phyloP scores from a whole-genome alignment of 2,329 filamentous ascomycete genomes.

The Aotearoamyces nothofagi region DNA sequence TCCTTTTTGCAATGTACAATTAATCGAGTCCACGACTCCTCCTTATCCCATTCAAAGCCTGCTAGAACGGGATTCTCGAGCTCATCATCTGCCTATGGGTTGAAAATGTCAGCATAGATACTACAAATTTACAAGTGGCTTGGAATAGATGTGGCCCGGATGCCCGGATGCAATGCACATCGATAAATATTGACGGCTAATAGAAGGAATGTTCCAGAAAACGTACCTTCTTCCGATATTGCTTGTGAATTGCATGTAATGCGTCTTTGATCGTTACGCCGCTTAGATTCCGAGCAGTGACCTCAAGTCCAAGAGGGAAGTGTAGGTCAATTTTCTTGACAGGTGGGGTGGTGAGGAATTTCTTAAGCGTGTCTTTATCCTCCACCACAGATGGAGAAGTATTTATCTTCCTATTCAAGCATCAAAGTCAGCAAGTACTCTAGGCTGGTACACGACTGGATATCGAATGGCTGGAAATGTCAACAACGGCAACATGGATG shows the following conservation, averaged over 20 bases:
- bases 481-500: neutral
- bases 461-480: neutral
- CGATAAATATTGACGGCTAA: neutral
- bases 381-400: slow-evolving; percentile 64
- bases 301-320: slow-evolving; percentile 76
- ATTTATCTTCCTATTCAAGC: slow-evolving; percentile 85
- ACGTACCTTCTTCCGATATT: slow-evolving; percentile 88
- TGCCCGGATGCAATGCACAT: too few relatives aligned
- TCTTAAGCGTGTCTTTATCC: slow-evolving; percentile 68
- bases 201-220: slow-evolving; percentile 1
- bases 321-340: slow-evolving; percentile 91
- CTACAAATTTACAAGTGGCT: too few relatives aligned
- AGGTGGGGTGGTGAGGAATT: slow-evolving; percentile 62
- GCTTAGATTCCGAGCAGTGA: slow-evolving; percentile 80
- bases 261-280: slow-evolving; percentile 97
- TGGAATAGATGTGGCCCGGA: too few relatives aligned
- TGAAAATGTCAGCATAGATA: too few relatives aligned
- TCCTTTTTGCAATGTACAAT: slow-evolving; percentile 74
- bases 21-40: slow-evolving; percentile 78
- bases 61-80: slow-evolving; percentile 74
- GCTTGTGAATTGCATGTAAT: slow-evolving; percentile 87
- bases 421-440: too few relatives aligned
- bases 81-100: slow-evolving; percentile 75
- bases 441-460: neutral
- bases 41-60: slow-evolving; percentile 93